Percentiles rank a stretch among this genome's conserved stretches.
Conservation (phyloP, 2,329 filamentous ascomycete species). For the Aciculosporium take region DNA sequence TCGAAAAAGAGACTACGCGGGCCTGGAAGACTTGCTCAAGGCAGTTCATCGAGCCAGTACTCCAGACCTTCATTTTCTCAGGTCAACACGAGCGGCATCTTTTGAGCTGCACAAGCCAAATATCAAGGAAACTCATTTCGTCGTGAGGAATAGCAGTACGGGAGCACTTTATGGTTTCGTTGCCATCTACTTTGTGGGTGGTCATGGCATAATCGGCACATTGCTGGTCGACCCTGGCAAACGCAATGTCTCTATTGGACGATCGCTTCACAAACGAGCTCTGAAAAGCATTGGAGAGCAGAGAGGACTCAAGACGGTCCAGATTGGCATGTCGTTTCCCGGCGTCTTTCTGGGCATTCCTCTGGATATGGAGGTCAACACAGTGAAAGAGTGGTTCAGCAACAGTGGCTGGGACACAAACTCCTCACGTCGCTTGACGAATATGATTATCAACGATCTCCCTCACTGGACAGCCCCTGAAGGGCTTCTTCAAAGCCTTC, state of each 20-base stretch:
- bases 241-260: conserved; percentile 77
- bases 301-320: conserved; percentile 61
- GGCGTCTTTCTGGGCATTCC: conserved; percentile 82
- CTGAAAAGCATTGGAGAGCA: conserved; percentile 59
- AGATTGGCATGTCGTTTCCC: conserved; percentile 67
- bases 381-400: conserved; percentile 66
- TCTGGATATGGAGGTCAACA: conserved; percentile 30
- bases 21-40: conserved; percentile 61
- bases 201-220: conserved; percentile 62
- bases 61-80: conserved; percentile 54
- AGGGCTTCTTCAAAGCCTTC: conserved; percentile 58
- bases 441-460: conserved; percentile 62
- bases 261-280: conserved; percentile 76
- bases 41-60: conserved; percentile 52
- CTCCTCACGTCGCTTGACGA: conserved; percentile 42
- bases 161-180: conserved; percentile 85
- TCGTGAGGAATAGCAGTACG: conserved; percentile 87
- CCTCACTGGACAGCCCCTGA: conserved; percentile 60
- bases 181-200: conserved; percentile 67
- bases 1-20: conserved; percentile 58
- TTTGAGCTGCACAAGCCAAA: conserved; percentile 60
- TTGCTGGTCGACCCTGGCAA: conserved; percentile 83
- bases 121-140: conserved; percentile 73
- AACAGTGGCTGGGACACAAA: conserved; percentile 74
- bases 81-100: conserved; percentile 53